phyloP scores from a whole-genome alignment of 73 alveolate species.

The Stentor coeruleus region DNA sequence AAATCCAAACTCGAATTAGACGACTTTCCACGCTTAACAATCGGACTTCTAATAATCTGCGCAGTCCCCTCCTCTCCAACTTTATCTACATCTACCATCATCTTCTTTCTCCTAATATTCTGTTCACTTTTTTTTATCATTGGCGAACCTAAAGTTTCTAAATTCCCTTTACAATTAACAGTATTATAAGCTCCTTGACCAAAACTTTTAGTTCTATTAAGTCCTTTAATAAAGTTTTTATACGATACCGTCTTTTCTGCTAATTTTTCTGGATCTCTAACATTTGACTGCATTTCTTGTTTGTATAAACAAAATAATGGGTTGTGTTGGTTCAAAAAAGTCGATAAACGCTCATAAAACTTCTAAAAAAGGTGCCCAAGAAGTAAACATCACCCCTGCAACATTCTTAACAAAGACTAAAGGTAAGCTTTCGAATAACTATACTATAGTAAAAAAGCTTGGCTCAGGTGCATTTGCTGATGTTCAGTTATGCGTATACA shows the following conservation, averaged over 20 bases:
- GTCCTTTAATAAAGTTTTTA: too few relatives aligned
- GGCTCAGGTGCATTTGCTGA: slow-evolving; percentile 1
- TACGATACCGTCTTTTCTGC: not conserved
- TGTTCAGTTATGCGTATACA: not conserved
- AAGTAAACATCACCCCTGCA: not conserved
- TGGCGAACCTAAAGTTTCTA: too few relatives aligned
- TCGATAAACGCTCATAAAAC: too few relatives aligned
- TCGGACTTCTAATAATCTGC: not conserved
- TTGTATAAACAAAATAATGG: not conserved
- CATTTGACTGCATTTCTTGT: not conserved
- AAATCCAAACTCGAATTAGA: not conserved
- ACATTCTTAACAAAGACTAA: not conserved
- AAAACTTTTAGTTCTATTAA: not conserved
- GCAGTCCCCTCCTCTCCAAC: not conserved
- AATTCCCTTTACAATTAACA: not conserved
- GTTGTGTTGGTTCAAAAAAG: slow-evolving; percentile 1
- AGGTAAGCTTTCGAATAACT: not conserved
- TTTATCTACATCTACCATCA: not conserved
- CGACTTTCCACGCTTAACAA: not conserved
- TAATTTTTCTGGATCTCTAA: not conserved
- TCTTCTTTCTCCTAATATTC: not conserved
- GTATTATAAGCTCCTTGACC: not conserved
- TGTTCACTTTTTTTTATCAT: too few relatives aligned
- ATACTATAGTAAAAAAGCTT: too few relatives aligned
- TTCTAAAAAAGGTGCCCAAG: not conserved